These are phyloP conservation scores for Phyllosticta ampelicida DNA, from an alignment of 2,329 filamentous ascomycete species.

Conservation along the genomic window DNA sequence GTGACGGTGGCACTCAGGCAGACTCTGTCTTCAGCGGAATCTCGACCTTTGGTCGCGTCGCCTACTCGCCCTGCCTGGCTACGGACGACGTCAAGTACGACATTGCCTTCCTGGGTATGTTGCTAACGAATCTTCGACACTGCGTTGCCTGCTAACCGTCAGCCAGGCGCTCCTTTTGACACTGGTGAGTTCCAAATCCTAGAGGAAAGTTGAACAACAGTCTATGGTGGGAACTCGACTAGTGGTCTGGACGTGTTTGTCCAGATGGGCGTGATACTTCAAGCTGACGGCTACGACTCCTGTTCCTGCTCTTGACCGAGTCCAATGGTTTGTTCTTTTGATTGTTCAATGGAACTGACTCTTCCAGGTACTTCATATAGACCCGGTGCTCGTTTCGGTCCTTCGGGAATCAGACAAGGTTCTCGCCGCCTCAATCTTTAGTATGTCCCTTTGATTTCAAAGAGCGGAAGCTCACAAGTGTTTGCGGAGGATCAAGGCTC, in stretches of 20 bases:
- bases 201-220: neutral
- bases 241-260: neutral
- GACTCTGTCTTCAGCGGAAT: slow-evolving; percentile 86
- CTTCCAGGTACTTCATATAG: slow-evolving; percentile 60
- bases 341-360: neutral
- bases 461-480: slow-evolving; percentile 10
- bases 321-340: too few species aligned
- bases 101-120: slow-evolving; percentile 69
- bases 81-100: slow-evolving; percentile 63
- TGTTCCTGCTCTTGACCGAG: neutral
- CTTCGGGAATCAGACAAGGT: slow-evolving; percentile 75
- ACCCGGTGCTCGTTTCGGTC: slow-evolving; percentile 74
- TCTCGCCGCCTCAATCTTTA: slow-evolving; percentile 79
- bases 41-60: slow-evolving; percentile 70
- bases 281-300: neutral
- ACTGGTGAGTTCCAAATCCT: slow-evolving; percentile 39
- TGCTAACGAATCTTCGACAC: neutral
- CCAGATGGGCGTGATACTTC: neutral
- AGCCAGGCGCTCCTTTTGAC: slow-evolving; percentile 65
- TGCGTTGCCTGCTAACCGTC: neutral
- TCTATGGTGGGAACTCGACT: neutral
- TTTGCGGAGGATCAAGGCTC: slow-evolving; percentile 30
- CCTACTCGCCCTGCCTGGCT: slow-evolving; percentile 67
- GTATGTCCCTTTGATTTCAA: slow-evolving; percentile 43
- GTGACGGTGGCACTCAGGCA: slow-evolving; percentile 73